phyloP scores from a whole-genome alignment of 768 basidiomycete genomes.

The Chiua virens region DNA sequence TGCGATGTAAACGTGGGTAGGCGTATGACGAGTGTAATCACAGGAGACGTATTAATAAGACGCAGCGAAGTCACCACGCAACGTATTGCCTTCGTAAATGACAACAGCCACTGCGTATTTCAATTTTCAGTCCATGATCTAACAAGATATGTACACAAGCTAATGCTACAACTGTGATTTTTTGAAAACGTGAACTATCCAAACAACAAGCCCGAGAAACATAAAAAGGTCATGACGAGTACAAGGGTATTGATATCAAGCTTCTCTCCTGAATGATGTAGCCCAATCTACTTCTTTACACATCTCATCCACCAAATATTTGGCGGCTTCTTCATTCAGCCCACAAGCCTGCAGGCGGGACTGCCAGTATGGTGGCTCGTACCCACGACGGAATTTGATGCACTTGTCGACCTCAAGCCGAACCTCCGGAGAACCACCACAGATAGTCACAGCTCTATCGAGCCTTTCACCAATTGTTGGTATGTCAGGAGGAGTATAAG shows the following conservation, averaged over 20 bases:
- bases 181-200: background rate
- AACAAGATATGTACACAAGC: background rate
- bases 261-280: background rate
- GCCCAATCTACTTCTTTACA: slow-evolving; percentile 23
- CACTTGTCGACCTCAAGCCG: slow-evolving; percentile 23
- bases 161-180: slow-evolving; percentile 4
- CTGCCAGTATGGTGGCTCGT: slow-evolving; percentile 30
- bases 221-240: background rate
- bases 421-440: slow-evolving; percentile 16
- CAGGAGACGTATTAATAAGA: too few species aligned
- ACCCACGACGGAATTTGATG: slow-evolving; percentile 22
- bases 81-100: too few species aligned
- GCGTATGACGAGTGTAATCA: too few species aligned
- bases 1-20: too few species aligned
- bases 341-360: slow-evolving; percentile 22
- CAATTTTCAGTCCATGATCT: too few species aligned
- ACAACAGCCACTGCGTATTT: too few species aligned
- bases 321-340: slow-evolving; percentile 13
- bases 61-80: too few species aligned
- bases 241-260: background rate
- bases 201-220: background rate
- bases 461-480: slow-evolving; percentile 17
- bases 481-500: slow-evolving; percentile 7
- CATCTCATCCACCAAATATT: slow-evolving; percentile 28
- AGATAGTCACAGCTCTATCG: slow-evolving; percentile 20